A percentile compares a stretch with the other conserved stretches of the same genome.
These are phyloP conservation scores for Chloris gayana DNA, from an alignment of 176 grass and related monocot species.

Conservation along the genomic window DNA sequence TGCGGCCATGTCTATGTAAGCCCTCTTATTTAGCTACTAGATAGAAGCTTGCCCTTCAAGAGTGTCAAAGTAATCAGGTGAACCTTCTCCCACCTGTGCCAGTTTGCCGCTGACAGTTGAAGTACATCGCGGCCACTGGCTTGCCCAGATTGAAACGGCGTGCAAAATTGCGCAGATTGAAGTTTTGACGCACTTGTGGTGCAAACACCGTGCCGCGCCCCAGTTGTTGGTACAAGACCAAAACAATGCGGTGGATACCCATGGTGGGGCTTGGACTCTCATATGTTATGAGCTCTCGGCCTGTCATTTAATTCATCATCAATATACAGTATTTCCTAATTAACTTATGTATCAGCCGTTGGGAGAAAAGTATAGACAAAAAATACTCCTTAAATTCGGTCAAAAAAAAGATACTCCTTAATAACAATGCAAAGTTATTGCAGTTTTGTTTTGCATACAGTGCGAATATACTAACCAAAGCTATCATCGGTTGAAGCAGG, in stretches of 20 bases:
- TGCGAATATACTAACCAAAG: conserved; percentile 67
- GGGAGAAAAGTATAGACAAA: no score
- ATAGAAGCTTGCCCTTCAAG: conserved; percentile 27
- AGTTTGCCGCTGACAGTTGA: conserved; percentile 72
- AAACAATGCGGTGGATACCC: conserved; percentile 81
- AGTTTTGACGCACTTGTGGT: conserved; percentile 68
- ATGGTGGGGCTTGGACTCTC: conserved; percentile 61
- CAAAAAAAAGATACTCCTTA: no score
- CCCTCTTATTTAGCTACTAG: background rate
- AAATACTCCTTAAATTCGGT: no score
- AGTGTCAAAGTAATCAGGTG: conserved; percentile 15
- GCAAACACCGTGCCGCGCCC: conserved; percentile 69
- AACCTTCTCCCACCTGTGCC: conserved; percentile 81
- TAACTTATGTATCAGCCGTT: no score
- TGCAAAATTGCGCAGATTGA: conserved; percentile 60
- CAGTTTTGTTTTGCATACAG: background rate
- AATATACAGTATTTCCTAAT: no score
- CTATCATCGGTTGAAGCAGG: conserved; percentile 73
- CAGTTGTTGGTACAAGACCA: conserved; percentile 66
- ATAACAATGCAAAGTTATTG: background rate
- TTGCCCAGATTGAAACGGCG: conserved; percentile 57
- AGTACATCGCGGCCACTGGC: conserved; percentile 65
- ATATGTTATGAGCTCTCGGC: conserved; percentile 62
- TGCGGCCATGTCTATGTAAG: conserved; percentile 23
- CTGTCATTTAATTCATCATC: conserved; percentile 34